phyloP scores from a whole-genome alignment of 1,139 yeast species.

The Dujonia santamariae region DNA sequence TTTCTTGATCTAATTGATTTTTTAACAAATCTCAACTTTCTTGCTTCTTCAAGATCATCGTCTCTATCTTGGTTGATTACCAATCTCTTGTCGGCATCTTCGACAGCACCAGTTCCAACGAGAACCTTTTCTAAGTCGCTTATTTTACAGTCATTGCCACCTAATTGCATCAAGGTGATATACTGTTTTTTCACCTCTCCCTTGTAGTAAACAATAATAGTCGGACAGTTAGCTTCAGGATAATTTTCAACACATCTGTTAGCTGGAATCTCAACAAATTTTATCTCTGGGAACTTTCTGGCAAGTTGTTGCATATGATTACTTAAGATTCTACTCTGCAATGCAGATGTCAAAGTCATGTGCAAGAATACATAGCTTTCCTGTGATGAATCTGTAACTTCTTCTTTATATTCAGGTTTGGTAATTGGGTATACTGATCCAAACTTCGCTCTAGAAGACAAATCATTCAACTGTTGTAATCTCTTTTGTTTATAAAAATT shows the following conservation, averaged over 20 bases:
- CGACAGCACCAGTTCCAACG: slow-evolving; percentile 63
- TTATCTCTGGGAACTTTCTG: slow-evolving; percentile 67
- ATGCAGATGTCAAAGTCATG: slow-evolving; percentile 62
- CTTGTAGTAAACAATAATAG: slow-evolving; percentile 74
- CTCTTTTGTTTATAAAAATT: slow-evolving; percentile 74
- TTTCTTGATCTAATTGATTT: slow-evolving; percentile 45
- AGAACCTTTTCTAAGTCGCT: slow-evolving; percentile 70
- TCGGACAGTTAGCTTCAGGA: slow-evolving; percentile 89
- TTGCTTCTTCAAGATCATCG: slow-evolving; percentile 40
- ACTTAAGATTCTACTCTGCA: slow-evolving; percentile 71
- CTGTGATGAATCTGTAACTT: slow-evolving; percentile 78
- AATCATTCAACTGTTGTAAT: slow-evolving; percentile 63
- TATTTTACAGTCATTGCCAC: slow-evolving; percentile 73
- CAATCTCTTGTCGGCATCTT: slow-evolving; percentile 63
- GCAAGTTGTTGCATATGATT: slow-evolving; percentile 54
- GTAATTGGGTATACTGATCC: slow-evolving; percentile 76
- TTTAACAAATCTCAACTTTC: slow-evolving; percentile 51
- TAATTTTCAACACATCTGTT: slow-evolving; percentile 87
- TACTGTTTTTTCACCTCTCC: slow-evolving; percentile 75
- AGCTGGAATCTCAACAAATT: slow-evolving; percentile 88
- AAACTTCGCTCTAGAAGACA: slow-evolving; percentile 61
- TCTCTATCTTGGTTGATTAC: slow-evolving; percentile 62
- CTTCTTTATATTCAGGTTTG: slow-evolving; percentile 83
- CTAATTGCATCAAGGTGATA: slow-evolving; percentile 75
- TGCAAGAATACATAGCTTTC: slow-evolving; percentile 68